phyloP scores from a whole-genome alignment of 2,329 filamentous ascomycete genomes.

The Neocatenulostroma microsporum region DNA sequence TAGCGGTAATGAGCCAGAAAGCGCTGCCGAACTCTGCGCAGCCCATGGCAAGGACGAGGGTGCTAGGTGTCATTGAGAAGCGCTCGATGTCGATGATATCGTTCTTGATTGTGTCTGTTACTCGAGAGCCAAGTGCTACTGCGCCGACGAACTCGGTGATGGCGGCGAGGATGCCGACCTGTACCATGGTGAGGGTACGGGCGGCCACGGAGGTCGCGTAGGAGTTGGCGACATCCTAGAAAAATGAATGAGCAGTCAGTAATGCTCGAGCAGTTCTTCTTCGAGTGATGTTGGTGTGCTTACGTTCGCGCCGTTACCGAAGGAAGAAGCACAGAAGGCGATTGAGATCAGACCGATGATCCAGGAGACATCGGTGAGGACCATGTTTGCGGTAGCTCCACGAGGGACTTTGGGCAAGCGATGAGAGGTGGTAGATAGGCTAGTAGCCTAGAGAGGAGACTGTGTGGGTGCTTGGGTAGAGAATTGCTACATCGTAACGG shows the following conservation, averaged over 20 bases:
- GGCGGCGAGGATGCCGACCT: constrained; percentile 41
- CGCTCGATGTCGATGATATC: constrained; percentile 45
- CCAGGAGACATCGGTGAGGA: constrained; percentile 1
- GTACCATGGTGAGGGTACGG: constrained; percentile 43
- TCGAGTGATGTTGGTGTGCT: too few species aligned
- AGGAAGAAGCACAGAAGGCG: constrained; percentile 53
- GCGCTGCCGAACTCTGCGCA: constrained; percentile 37
- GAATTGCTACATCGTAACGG: too few species aligned
- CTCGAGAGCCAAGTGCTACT: constrained; percentile 43
- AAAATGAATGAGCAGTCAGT: too few species aligned
- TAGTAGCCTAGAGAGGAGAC: too few species aligned
- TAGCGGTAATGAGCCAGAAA: constrained; percentile 48
- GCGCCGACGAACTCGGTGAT: constrained; percentile 46
- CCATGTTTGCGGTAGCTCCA: too few species aligned
- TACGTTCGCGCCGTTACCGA: constrained; percentile 50
- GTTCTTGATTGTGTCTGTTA: constrained; percentile 53
- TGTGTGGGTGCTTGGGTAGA: too few species aligned
- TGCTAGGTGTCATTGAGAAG: constrained; percentile 40
- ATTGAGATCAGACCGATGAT: constrained; percentile 56
- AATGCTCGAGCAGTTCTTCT: too few species aligned
- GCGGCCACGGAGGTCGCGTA: constrained; percentile 47
- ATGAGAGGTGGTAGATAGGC: too few species aligned
- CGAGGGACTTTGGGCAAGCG: too few species aligned
- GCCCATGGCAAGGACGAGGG: constrained; percentile 44
- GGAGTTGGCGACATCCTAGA: constrained; percentile 48